Conservation (phyloP, 2,329 filamentous ascomycete species). For the Celoporthe dispersa region DNA sequence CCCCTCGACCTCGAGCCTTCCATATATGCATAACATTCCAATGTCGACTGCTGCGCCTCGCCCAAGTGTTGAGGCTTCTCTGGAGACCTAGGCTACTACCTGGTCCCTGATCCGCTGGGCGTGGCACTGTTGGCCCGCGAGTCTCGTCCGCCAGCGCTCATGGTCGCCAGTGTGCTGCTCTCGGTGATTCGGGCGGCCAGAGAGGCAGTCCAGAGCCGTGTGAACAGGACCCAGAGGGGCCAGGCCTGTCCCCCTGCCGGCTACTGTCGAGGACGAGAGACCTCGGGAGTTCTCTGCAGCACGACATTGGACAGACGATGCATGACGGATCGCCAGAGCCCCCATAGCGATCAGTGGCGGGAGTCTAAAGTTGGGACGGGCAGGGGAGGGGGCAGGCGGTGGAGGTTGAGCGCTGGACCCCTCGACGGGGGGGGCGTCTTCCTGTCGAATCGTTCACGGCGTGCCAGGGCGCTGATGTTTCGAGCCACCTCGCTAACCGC, state of each 20-base stretch:
- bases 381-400: not conserved
- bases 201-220: not conserved
- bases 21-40: not conserved
- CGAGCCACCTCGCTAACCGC: conserved; percentile 7
- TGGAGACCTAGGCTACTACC: not conserved
- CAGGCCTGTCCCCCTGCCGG: not conserved
- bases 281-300: not conserved
- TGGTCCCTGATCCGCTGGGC: not conserved
- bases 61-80: not conserved
- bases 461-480: conserved; percentile 11
- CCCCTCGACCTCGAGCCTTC: too few species aligned
- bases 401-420: conserved; percentile 2
- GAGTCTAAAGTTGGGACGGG: conserved; percentile 22
- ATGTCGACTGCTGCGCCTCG: not conserved
- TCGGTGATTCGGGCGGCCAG: not conserved
- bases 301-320: conserved; percentile 13
- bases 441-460: conserved; percentile 16
- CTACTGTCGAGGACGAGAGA: not conserved
- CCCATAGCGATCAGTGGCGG: not conserved
- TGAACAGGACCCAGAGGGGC: not conserved
- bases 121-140: too few species aligned
- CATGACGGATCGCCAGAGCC: not conserved
- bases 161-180: not conserved
- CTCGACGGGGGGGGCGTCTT: not conserved
- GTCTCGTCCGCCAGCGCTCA: not conserved